Conservation (phyloP, 164 flowering plant species). For the Vitis rupestris region DNA sequence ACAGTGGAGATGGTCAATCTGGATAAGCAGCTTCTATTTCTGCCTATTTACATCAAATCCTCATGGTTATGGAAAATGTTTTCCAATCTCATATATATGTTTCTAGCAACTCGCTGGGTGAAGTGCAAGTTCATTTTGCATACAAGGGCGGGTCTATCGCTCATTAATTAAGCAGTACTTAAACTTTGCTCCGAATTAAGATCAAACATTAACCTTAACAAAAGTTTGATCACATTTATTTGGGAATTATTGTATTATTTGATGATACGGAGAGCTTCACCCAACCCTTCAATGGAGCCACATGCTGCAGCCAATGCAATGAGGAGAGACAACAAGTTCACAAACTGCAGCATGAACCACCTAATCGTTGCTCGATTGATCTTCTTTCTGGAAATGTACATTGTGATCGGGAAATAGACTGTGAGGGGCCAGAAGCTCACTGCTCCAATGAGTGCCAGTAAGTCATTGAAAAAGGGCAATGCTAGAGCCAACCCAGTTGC, state of each 20-base stretch:
- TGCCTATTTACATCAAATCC: too few species aligned
- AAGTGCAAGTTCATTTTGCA: too few species aligned
- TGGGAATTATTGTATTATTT: constrained; percentile 9
- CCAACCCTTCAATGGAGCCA: constrained; percentile 24
- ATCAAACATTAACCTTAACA: too few species aligned
- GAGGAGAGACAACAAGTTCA: constrained; percentile 21
- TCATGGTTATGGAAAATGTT: too few species aligned
- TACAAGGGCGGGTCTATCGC: too few species aligned
- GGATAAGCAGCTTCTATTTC: too few species aligned
- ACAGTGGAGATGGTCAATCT: too few species aligned
- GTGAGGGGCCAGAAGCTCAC: constrained; percentile 44
- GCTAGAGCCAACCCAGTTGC: constrained; percentile 33
- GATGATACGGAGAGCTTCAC: constrained; percentile 7
- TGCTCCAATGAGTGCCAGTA: constrained; percentile 47
- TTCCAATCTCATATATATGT: too few species aligned
- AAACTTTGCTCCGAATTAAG: too few species aligned
- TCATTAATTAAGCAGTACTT: too few species aligned
- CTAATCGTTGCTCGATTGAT: constrained; percentile 9
- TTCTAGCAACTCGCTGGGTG: too few species aligned
- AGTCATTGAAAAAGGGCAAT: constrained; percentile 46
- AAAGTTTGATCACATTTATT: too few species aligned
- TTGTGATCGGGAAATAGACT: constrained; percentile 37
- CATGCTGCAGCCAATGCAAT: constrained; percentile 20
- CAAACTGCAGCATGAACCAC: constrained; percentile 16
- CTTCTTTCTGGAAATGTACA: constrained; percentile 34